Evolutionary conservation across 2,329 filamentous ascomycete genomes (phyloP).

Genomic region (Curvularia lunata): DNA sequence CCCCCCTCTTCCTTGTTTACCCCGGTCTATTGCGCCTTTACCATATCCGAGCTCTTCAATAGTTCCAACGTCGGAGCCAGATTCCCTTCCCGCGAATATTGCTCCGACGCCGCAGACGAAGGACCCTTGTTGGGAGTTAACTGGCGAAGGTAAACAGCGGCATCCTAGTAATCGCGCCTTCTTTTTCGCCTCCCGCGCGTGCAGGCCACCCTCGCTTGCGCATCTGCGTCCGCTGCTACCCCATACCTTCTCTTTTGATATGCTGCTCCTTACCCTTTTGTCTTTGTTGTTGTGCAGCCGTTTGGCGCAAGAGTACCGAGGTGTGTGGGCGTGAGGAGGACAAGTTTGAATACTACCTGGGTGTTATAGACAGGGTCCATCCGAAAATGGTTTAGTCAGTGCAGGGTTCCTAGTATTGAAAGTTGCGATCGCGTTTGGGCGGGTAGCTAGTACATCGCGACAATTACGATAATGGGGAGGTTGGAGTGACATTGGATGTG

Average conservation of each 20-base stretch:
- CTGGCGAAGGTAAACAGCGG: background rate
- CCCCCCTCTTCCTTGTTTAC: background rate
- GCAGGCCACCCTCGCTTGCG: background rate
- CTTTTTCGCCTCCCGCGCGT: background rate
- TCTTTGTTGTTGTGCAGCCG: background rate
- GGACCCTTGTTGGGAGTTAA: background rate
- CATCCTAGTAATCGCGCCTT: background rate
- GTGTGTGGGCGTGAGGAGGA: constrained; percentile 15
- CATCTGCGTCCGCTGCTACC: background rate
- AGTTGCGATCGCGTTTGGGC: constrained; percentile 8
- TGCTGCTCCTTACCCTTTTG: background rate
- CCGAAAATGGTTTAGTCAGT: constrained; percentile 9
- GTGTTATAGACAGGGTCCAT: constrained; percentile 34
- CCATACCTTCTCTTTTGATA: background rate
- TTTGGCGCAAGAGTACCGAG: constrained; percentile 10
- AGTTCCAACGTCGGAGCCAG: constrained; percentile 2
- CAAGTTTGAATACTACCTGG: constrained; percentile 26
- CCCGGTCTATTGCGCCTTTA: background rate
- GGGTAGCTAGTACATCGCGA: constrained; percentile 4
- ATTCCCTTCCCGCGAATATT: constrained; percentile 1
- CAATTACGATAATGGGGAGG: background rate
- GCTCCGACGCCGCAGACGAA: background rate
- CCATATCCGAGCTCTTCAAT: background rate
- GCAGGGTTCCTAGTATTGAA: constrained; percentile 22
- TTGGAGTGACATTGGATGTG: background rate